Evolutionary conservation across 179 eudicot species (phyloP).

Genomic region (Spinacia oleracea): DNA sequence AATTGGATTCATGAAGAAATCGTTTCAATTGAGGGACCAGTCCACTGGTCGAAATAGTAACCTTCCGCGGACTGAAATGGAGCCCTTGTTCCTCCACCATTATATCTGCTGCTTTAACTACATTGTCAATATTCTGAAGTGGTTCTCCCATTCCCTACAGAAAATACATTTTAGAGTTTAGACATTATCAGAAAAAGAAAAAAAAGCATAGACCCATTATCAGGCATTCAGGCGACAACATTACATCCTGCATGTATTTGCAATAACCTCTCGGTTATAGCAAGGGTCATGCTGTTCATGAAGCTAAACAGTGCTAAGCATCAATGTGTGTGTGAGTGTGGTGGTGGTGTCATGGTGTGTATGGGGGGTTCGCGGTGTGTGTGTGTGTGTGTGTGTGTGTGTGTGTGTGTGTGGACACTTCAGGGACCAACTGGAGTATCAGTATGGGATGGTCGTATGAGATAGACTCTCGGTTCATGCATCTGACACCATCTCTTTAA

Average conservation of each 20-base stretch:
- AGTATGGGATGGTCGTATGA: too few species aligned
- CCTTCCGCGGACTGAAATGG: constrained; percentile 92
- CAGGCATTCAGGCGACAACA: neutral
- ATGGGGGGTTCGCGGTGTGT: too few species aligned
- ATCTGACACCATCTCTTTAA: too few species aligned
- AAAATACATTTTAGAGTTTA: constrained; percentile 16
- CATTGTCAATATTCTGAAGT: constrained; percentile 89
- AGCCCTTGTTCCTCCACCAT: constrained; percentile 93
- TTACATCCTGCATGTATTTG: neutral
- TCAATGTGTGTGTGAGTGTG: too few species aligned
- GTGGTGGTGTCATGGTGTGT: too few species aligned
- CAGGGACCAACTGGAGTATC: too few species aligned
- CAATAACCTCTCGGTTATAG: neutral
- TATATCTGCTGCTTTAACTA: constrained; percentile 76
- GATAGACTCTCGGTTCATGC: too few species aligned
- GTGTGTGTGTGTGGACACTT: too few species aligned
- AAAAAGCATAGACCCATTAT: neutral
- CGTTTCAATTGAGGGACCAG: constrained; percentile 94
- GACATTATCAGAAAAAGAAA: neutral
- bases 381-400: too few species aligned
- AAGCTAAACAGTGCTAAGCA: neutral
- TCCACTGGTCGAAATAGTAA: constrained; percentile 91
- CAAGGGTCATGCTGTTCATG: neutral
- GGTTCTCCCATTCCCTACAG: constrained; percentile 97
- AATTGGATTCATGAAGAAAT: constrained; percentile 74